Base-by-base conservation (phyloP, 106 monocot genomes). In the Dendrobium chrysotoxum region DNA sequence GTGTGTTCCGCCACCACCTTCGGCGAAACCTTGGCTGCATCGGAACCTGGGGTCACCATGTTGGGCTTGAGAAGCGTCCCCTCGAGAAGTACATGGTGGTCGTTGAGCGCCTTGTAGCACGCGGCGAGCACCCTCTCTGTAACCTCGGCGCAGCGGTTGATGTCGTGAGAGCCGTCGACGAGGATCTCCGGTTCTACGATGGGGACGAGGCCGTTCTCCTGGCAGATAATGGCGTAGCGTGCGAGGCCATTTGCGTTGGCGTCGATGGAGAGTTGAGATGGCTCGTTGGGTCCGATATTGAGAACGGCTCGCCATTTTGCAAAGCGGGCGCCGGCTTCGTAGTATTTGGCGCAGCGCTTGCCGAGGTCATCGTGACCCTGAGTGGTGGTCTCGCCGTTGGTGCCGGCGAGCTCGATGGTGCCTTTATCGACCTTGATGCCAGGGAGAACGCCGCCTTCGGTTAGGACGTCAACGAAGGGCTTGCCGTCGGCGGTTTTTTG, bases 111-210 rank as follows among this genome's bases (percentile, higher is more conserved):
- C 73, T 87, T 87, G 87, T 87, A 84, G 84, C 87, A 87, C 35
- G 87, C 87, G 25, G 87, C 87, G 31, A 87, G 84, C 40, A 87
- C 87, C 21, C 72, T 57, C 73, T 87, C 84, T 0, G 84, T 87
- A 57, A 87, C 81, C 28, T 87, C 80, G 7, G 87, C 87, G 16
- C 87, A 84, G 8, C 80, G 78, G 44, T 84, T 65, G 28, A 87
- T 82, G 65, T 78, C 83, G 31, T 88, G 88, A 4, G 80, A 40
- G 4, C 88, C 88, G 17, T 85, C 88, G 13, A 85, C 80, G 9
- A 88, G 85, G 75, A 88, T 86, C 83, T 88, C 88, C 0, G 88
- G 88, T 57, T 88, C 88, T 2, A 88, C 85, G 17, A 88, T 88
- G 17, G 88, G 88, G 10, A 88, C 88, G 0, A 88, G 78, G 6